Conservation (phyloP, 1,139 yeast species). For the Pichia norvegensis region DNA sequence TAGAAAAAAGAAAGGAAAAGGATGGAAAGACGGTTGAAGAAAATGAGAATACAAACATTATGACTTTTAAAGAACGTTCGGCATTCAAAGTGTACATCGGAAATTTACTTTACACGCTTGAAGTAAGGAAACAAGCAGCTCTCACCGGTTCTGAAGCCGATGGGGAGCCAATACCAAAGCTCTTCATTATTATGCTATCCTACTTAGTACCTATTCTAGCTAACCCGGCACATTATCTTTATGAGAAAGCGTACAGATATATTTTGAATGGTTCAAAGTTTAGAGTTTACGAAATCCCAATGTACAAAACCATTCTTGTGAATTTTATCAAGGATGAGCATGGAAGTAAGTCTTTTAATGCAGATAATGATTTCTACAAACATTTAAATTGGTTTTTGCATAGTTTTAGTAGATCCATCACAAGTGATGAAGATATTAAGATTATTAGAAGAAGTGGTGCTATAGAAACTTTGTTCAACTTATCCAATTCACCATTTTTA, state of each 20-base stretch:
- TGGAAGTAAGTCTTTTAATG: constrained; percentile 15
- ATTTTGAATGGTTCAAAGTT: constrained; percentile 51
- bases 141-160: background rate
- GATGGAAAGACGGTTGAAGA: background rate
- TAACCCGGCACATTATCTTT: constrained; percentile 65
- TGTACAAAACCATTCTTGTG: constrained; percentile 41
- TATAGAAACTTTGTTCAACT: constrained; percentile 60
- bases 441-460: constrained; percentile 45
- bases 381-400: constrained; percentile 64
- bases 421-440: constrained; percentile 42
- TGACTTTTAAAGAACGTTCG: constrained; percentile 48
- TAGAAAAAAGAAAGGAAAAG: constrained; percentile 15
- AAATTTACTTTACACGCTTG: constrained; percentile 48
- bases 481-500: constrained; percentile 44
- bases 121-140: constrained; percentile 19
- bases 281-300: constrained; percentile 54
- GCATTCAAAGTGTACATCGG: constrained; percentile 53
- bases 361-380: constrained; percentile 44
- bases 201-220: constrained; percentile 48
- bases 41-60: background rate
- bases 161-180: constrained; percentile 28
- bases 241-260: constrained; percentile 60
- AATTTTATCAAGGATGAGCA: constrained; percentile 26
- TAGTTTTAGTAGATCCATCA: constrained; percentile 39
- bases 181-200: constrained; percentile 42